phyloP scores from a whole-genome alignment of 164 flowering plant genomes.

The Kingdonia uniflora region DNA sequence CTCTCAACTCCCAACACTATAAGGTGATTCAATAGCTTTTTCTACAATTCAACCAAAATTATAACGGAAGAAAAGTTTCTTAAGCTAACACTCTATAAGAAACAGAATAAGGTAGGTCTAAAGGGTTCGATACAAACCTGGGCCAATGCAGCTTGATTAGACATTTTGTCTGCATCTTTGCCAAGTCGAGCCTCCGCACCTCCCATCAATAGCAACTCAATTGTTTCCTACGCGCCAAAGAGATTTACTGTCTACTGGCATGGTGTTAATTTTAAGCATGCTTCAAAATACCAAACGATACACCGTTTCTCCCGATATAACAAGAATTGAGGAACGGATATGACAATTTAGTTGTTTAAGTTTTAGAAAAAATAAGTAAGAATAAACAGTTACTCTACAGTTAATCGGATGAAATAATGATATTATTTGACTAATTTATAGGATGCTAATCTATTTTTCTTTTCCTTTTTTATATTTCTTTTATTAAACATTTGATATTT shows the following conservation, averaged over 20 bases:
- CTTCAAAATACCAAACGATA: too few relatives aligned
- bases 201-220: constrained; percentile 55
- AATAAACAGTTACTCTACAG: too few relatives aligned
- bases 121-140: constrained; percentile 45
- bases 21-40: constrained; percentile 66
- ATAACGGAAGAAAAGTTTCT: too few relatives aligned
- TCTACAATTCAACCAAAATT: constrained; percentile 36
- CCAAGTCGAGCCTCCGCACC: constrained; percentile 48
- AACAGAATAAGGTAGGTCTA: background rate
- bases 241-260: constrained; percentile 93
- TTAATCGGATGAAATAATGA: too few relatives aligned
- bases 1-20: constrained; percentile 91
- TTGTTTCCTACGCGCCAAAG: constrained; percentile 74
- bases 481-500: too few relatives aligned
- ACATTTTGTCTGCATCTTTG: constrained; percentile 45
- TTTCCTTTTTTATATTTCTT: too few relatives aligned
- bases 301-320: too few relatives aligned
- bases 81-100: background rate
- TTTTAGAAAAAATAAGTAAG: too few relatives aligned
- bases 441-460: too few relatives aligned
- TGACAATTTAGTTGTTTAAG: too few relatives aligned
- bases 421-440: too few relatives aligned
- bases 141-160: constrained; percentile 73
- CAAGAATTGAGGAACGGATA: too few relatives aligned
- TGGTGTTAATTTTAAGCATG: constrained; percentile 18